These are phyloP conservation scores for Cladosporium colombiae DNA, from an alignment of 2,329 filamentous ascomycete species.

Conservation along the genomic window DNA sequence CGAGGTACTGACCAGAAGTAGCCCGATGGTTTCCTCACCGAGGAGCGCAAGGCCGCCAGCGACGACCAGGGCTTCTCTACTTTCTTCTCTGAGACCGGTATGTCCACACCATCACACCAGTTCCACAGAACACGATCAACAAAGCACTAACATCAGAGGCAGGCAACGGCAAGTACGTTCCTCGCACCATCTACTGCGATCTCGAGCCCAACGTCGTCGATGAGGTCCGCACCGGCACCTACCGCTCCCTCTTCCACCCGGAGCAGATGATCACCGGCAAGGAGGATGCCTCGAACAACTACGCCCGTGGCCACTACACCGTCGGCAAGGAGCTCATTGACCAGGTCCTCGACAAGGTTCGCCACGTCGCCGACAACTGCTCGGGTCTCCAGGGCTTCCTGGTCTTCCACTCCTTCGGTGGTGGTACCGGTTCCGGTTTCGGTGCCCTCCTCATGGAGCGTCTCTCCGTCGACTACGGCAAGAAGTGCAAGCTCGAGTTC, in stretches of 20 bases:
- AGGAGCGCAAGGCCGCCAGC: slow-evolving; percentile 91
- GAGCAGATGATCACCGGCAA: slow-evolving; percentile 99
- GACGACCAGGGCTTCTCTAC: slow-evolving; percentile 99
- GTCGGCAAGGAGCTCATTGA: slow-evolving; percentile 99
- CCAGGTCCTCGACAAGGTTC: slow-evolving; percentile 95
- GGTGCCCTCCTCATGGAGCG: slow-evolving; percentile 98
- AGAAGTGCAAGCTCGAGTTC: slow-evolving; percentile 99
- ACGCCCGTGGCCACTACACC: slow-evolving; percentile 98
- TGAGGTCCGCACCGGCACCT: slow-evolving; percentile 95
- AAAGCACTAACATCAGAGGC: slow-evolving; percentile 25
- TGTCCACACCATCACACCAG: slow-evolving; percentile 71
- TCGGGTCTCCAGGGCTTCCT: slow-evolving; percentile 98
- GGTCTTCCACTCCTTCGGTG: slow-evolving; percentile 99
- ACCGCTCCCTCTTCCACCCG: slow-evolving; percentile 96
- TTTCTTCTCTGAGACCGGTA: slow-evolving; percentile 99
- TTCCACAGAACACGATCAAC: slow-evolving; percentile 9
- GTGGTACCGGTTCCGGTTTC: slow-evolving; percentile 97
- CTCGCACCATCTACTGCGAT: slow-evolving; percentile 98
- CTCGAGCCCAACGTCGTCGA: slow-evolving; percentile 99
- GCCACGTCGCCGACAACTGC: slow-evolving; percentile 96
- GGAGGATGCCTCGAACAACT: slow-evolving; percentile 99
- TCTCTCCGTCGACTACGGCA: slow-evolving; percentile 97
- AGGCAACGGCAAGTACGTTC: slow-evolving; percentile 99
- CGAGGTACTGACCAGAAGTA: slow-evolving; percentile 45
- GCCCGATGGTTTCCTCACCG: slow-evolving; percentile 98